These are phyloP conservation scores for Chalaropsis ovoidea DNA, from an alignment of 2,329 filamentous ascomycete species.

Conservation along the genomic window DNA sequence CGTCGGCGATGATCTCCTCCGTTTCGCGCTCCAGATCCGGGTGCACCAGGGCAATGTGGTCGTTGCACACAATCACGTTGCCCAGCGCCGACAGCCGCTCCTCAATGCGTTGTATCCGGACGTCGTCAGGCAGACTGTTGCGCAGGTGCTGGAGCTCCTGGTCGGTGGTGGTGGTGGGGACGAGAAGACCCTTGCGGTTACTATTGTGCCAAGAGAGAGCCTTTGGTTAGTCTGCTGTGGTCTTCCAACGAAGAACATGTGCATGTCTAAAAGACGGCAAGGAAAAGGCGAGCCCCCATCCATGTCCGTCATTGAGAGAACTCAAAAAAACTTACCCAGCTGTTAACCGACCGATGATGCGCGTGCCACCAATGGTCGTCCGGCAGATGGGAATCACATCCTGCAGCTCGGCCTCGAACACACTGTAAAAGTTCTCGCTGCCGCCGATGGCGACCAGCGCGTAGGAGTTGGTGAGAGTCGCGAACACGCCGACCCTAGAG, in stretches of 20 bases:
- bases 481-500: slow-evolving; percentile 83
- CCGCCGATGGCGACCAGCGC: slow-evolving; percentile 87
- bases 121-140: slow-evolving; percentile 81
- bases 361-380: slow-evolving; percentile 89
- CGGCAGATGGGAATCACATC: slow-evolving; percentile 96
- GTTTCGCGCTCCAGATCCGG: slow-evolving; percentile 95
- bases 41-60: slow-evolving; percentile 93
- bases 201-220: slow-evolving; percentile 35
- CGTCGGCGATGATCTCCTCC: slow-evolving; percentile 96
- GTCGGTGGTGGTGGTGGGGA: slow-evolving; percentile 91
- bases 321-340: slow-evolving; percentile 55
- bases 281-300: no score
- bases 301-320: neutral
- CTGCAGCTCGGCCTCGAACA: slow-evolving; percentile 96
- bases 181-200: slow-evolving; percentile 92
- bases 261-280: neutral
- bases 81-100: slow-evolving; percentile 90
- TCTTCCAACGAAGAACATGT: neutral
- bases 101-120: slow-evolving; percentile 96
- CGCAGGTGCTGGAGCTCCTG: slow-evolving; percentile 96
- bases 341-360: slow-evolving; percentile 91
- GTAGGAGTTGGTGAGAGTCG: slow-evolving; percentile 94
- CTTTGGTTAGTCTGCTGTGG: neutral
- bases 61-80: slow-evolving; percentile 93
- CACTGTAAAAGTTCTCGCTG: slow-evolving; percentile 97